Evolutionary conservation across 441 rosid genomes (phyloP).

Genomic region (Corymbia citriodora): DNA sequence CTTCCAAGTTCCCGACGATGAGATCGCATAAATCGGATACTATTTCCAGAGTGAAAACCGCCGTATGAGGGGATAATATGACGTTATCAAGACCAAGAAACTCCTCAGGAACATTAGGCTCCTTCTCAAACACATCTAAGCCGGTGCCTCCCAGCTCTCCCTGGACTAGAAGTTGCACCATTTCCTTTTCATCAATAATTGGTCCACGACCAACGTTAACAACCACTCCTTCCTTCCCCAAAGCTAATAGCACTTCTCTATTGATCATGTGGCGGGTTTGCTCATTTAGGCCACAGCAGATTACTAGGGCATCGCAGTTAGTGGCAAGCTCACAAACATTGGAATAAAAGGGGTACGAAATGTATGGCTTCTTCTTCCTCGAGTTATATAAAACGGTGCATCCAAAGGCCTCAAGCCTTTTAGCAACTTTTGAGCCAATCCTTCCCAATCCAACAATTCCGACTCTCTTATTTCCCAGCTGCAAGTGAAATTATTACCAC

Average conservation of each 20-base stretch:
- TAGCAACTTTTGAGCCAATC: slow-evolving; percentile 38
- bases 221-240: slow-evolving; percentile 8
- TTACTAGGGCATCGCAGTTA: slow-evolving; percentile 30
- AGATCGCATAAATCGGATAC: slow-evolving; percentile 8
- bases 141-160: slow-evolving; percentile 56
- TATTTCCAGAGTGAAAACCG: slow-evolving; percentile 25
- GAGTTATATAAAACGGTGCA: slow-evolving; percentile 46
- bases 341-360: slow-evolving; percentile 25
- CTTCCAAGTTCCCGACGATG: slow-evolving; percentile 40
- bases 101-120: slow-evolving; percentile 39
- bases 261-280: slow-evolving; percentile 3
- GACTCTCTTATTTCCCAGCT: slow-evolving; percentile 47
- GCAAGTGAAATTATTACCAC: background rate
- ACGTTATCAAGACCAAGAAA: slow-evolving; percentile 34
- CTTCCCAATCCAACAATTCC: slow-evolving; percentile 52
- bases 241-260: background rate
- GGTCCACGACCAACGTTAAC: slow-evolving; percentile 41
- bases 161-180: slow-evolving; percentile 27
- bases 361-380: slow-evolving; percentile 25
- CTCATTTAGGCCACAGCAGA: slow-evolving; percentile 32
- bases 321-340: slow-evolving; percentile 35
- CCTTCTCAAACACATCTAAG: slow-evolving; percentile 58
- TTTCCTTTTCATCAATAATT: slow-evolving; percentile 46
- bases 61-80: slow-evolving; percentile 31
- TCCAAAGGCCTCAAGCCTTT: slow-evolving; percentile 51